phyloP scores from a whole-genome alignment of 306 rosid species.

The Acacia confusa region DNA sequence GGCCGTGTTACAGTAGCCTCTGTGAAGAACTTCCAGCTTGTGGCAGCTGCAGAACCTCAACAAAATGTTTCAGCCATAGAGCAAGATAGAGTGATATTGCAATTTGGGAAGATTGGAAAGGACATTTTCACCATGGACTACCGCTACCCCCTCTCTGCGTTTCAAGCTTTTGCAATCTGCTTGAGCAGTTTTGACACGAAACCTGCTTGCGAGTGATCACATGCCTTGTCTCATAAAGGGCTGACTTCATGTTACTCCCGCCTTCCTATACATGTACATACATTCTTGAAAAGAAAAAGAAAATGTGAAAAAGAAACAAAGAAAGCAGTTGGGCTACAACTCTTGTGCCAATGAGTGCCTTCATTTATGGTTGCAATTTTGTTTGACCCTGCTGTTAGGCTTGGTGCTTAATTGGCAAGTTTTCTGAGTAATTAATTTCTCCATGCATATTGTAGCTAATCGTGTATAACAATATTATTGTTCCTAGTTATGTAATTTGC shows the following conservation, averaged over 20 bases:
- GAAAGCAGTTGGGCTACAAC: conserved; percentile 30
- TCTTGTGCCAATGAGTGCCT: conserved; percentile 33
- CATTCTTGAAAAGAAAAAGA: conserved; percentile 26
- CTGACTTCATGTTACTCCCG: conserved; percentile 28
- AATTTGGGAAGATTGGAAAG: conserved; percentile 93
- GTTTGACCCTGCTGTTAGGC: conserved; percentile 37
- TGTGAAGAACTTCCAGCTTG: conserved; percentile 94
- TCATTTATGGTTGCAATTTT: conserved; percentile 29
- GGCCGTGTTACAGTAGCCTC: conserved; percentile 97
- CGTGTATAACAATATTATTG: neutral
- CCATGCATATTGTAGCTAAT: neutral
- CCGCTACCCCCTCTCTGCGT: conserved; percentile 93
- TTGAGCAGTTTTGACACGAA: conserved; percentile 96
- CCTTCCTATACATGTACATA: conserved; percentile 47
- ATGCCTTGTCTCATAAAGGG: conserved; percentile 14
- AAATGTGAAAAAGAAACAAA: neutral
- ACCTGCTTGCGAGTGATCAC: conserved; percentile 88
- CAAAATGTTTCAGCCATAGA: conserved; percentile 64
- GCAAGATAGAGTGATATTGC: conserved; percentile 84
- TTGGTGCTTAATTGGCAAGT: conserved; percentile 40
- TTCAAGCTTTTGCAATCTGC: conserved; percentile 95
- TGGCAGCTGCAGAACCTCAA: conserved; percentile 68
- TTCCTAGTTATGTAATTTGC: neutral
- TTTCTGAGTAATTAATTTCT: conserved; percentile 6
- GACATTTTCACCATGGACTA: conserved; percentile 98